phyloP scores from a whole-genome alignment of 1,139 yeast species.

The Debaryomyces coudertii region DNA sequence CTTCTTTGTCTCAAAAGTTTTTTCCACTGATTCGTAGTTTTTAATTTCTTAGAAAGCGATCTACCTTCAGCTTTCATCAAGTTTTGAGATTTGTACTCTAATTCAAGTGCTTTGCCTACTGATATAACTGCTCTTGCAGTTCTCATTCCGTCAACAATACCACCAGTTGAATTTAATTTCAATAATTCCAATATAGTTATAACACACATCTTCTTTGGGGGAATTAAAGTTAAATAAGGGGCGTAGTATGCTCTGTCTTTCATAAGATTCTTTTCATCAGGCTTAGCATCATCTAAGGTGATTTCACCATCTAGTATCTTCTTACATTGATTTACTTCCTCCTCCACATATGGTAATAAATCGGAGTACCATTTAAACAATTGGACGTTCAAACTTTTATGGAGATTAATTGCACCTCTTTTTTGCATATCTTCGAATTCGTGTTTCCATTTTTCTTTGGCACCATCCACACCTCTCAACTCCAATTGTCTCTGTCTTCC shows the following conservation, averaged over 20 bases:
- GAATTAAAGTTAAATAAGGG: slow-evolving; percentile 71
- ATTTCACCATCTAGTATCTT: slow-evolving; percentile 33
- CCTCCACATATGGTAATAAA: slow-evolving; percentile 67
- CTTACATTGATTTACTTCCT: slow-evolving; percentile 59
- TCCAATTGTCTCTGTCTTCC: slow-evolving; percentile 79
- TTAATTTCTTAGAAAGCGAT: slow-evolving; percentile 39
- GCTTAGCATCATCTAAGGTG: slow-evolving; percentile 20
- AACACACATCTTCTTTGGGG: slow-evolving; percentile 81
- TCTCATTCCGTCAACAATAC: slow-evolving; percentile 81
- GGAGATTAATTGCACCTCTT: slow-evolving; percentile 61
- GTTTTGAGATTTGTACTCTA: slow-evolving; percentile 75
- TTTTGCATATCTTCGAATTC: slow-evolving; percentile 72
- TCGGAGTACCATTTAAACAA: slow-evolving; percentile 79
- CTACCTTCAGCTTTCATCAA: slow-evolving; percentile 61
- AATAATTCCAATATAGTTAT: slow-evolving; percentile 82
- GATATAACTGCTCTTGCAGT: slow-evolving; percentile 80
- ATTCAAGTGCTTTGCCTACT: slow-evolving; percentile 83
- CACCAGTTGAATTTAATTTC: slow-evolving; percentile 74
- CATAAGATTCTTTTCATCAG: slow-evolving; percentile 38
- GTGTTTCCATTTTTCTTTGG: slow-evolving; percentile 85
- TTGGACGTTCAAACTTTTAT: slow-evolving; percentile 67
- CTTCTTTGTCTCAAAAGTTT: slow-evolving; percentile 38
- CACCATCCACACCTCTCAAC: slow-evolving; percentile 79
- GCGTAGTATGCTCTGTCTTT: slow-evolving; percentile 69
- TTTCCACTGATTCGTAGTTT: slow-evolving; percentile 46